These are phyloP conservation scores for Rhodosporidiobolus sp. DNA, from an alignment of 768 basidiomycete species.

Conservation along the genomic window DNA sequence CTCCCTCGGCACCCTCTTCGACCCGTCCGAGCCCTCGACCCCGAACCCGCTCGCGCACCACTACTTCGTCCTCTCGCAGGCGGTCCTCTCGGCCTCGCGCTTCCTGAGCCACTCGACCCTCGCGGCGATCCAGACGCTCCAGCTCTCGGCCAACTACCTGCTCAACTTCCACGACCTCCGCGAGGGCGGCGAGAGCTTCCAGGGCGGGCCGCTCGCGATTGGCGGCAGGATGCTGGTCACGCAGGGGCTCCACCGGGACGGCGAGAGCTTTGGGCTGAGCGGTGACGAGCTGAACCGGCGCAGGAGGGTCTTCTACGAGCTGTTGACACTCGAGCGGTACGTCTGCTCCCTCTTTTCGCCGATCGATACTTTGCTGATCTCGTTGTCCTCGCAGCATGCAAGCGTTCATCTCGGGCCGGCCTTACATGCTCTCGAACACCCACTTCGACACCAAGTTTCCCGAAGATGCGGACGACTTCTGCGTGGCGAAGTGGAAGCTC, in stretches of 20 bases:
- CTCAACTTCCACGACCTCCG: constrained; percentile 28
- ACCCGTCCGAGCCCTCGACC: constrained; percentile 53
- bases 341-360: not conserved
- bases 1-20: constrained; percentile 64
- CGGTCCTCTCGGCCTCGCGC: constrained; percentile 47
- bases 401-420: constrained; percentile 25
- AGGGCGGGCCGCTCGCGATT: constrained; percentile 12
- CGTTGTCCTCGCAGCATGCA: not conserved
- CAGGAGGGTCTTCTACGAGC: constrained; percentile 25
- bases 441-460: constrained; percentile 34
- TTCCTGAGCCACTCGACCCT: constrained; percentile 56
- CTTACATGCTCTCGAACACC: constrained; percentile 6
- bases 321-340: constrained; percentile 28
- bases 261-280: constrained; percentile 5
- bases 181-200: constrained; percentile 31
- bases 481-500: constrained; percentile 30
- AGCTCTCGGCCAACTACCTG: constrained; percentile 31
- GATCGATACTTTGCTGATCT: not conserved
- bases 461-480: constrained; percentile 3
- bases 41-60: constrained; percentile 60
- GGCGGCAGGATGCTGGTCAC: constrained; percentile 14
- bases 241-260: constrained; percentile 32
- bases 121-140: constrained; percentile 55
- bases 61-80: constrained; percentile 48
- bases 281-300: constrained; percentile 28